Percentiles rank a stretch among this genome's conserved stretches.
phyloP scores from a whole-genome alignment of 169 alveolate species.

The Plasmodium reichenowi region DNA sequence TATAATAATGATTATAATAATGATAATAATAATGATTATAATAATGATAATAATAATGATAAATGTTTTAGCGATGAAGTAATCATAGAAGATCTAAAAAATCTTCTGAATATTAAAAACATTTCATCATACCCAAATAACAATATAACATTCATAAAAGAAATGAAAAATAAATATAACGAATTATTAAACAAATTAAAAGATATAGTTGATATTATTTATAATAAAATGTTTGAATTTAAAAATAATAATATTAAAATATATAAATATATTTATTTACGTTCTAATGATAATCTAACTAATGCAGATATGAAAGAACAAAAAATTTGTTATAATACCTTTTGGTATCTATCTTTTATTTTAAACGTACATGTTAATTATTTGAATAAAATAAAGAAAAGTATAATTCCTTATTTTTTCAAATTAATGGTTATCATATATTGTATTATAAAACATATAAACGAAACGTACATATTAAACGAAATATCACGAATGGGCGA shows the following conservation, averaged over 20 bases:
- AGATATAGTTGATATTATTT: slow-evolving; percentile 16
- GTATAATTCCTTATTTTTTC: slow-evolving; percentile 36
- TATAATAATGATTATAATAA: background rate
- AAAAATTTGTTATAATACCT: slow-evolving; percentile 48
- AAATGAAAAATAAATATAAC: slow-evolving; percentile 46
- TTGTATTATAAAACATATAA: slow-evolving; percentile 37
- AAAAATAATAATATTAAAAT: slow-evolving; percentile 21
- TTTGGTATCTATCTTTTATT: slow-evolving; percentile 72
- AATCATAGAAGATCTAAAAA: slow-evolving; percentile 58
- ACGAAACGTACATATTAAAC: slow-evolving; percentile 27
- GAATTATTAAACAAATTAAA: slow-evolving; percentile 37
- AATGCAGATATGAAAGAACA: slow-evolving; percentile 1
- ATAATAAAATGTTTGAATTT: slow-evolving; percentile 65
- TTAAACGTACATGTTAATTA: slow-evolving; percentile 36
- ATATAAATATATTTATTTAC: slow-evolving; percentile 44
- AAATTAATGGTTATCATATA: slow-evolving; percentile 59
- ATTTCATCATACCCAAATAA: background rate
- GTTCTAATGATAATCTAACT: background rate
- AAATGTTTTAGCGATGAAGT: background rate
- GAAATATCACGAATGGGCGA: slow-evolving; percentile 3
- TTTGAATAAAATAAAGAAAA: slow-evolving; percentile 49
- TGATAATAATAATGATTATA: background rate
- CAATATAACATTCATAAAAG: slow-evolving; percentile 48
- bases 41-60: slow-evolving; percentile 9
- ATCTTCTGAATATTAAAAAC: background rate